These are phyloP conservation scores for Craterostigma plantagineum DNA, from an alignment of 257 asterid genomes.

Conservation along the genomic window DNA sequence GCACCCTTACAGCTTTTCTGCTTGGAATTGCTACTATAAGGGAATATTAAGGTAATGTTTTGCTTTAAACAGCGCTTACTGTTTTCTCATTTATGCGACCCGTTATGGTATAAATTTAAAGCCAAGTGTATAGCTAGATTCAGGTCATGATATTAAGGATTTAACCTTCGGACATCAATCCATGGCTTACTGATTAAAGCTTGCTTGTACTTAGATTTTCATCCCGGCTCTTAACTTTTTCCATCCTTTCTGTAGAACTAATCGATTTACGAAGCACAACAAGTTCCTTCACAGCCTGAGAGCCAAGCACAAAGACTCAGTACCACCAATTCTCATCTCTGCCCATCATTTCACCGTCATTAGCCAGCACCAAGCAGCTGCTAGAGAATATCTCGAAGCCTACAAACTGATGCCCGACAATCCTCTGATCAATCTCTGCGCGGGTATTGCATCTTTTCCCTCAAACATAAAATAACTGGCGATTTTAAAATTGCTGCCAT, in stretches of 20 bases:
- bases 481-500: constrained; percentile 2
- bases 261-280: constrained; percentile 29
- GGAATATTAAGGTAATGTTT: constrained; percentile 39
- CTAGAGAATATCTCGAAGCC: constrained; percentile 70
- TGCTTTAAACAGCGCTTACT: background rate
- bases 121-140: too few relatives aligned
- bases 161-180: too few relatives aligned
- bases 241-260: constrained; percentile 20
- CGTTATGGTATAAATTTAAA: too few relatives aligned
- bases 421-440: constrained; percentile 73
- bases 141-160: too few relatives aligned
- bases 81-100: background rate
- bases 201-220: background rate
- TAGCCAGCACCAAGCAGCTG: constrained; percentile 70
- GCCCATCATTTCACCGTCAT: constrained; percentile 65
- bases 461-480: background rate
- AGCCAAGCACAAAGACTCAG: constrained; percentile 38
- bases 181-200: too few relatives aligned
- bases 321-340: constrained; percentile 57
- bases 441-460: constrained; percentile 20
- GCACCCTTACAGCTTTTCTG: constrained; percentile 65
- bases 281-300: constrained; percentile 50
- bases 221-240: too few relatives aligned
- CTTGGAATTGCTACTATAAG: constrained; percentile 84
- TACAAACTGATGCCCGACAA: constrained; percentile 50